Evolutionary conservation across 805 yeast genomes (phyloP).

Genomic region (Ogataea trehaloabstinens): DNA sequence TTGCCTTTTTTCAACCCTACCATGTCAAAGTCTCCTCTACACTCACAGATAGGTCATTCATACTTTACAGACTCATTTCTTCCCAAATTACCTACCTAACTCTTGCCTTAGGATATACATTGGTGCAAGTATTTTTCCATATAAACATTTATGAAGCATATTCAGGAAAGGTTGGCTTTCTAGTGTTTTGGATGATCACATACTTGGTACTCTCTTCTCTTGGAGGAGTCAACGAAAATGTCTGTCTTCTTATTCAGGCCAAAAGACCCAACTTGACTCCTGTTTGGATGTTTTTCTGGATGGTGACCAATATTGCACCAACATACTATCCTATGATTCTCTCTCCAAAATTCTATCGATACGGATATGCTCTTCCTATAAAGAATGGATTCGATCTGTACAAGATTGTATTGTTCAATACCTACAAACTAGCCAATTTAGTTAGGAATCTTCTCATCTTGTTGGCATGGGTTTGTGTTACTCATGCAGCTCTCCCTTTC

Average conservation of each 20-base stretch:
- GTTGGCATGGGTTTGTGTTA: slow-evolving; percentile 56
- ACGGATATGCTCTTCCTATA: slow-evolving; percentile 68
- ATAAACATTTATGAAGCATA: slow-evolving; percentile 56
- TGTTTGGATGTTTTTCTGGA: slow-evolving; percentile 68
- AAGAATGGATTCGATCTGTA: slow-evolving; percentile 57
- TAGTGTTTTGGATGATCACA: slow-evolving; percentile 65
- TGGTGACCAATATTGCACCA: slow-evolving; percentile 60
- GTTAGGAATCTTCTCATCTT: slow-evolving; percentile 63
- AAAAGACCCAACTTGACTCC: slow-evolving; percentile 59
- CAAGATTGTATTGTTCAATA: slow-evolving; percentile 54
- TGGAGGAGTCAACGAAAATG: slow-evolving; percentile 67
- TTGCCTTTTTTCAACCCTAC: slow-evolving; percentile 52
- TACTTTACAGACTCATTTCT: slow-evolving; percentile 49
- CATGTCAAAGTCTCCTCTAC: slow-evolving; percentile 48
- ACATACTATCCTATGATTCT: slow-evolving; percentile 60
- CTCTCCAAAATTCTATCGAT: slow-evolving; percentile 51
- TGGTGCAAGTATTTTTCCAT: slow-evolving; percentile 64
- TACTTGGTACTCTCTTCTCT: slow-evolving; percentile 65
- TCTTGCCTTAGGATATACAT: slow-evolving; percentile 53
- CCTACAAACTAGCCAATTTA: slow-evolving; percentile 49
- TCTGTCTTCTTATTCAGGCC: slow-evolving; percentile 48
- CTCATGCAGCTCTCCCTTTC: slow-evolving; percentile 42
- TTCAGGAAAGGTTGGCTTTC: slow-evolving; percentile 59
- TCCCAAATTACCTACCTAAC: slow-evolving; percentile 51
- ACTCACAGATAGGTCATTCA: slow-evolving; percentile 44